Base-by-base conservation (phyloP, 2,329 filamentous ascomycete species). In the Dothideomycetidae sp. region DNA sequence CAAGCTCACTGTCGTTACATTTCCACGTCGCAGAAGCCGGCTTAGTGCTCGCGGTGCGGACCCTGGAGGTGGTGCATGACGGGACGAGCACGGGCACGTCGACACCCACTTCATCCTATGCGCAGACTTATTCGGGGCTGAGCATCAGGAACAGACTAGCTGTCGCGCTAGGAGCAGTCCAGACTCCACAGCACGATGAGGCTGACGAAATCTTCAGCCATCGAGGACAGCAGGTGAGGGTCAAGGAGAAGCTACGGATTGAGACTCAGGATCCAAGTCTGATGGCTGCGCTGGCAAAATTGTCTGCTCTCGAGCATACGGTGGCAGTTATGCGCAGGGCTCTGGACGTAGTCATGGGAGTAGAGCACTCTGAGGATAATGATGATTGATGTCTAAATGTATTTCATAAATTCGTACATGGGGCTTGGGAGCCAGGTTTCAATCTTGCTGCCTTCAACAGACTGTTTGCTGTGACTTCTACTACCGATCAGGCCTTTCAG, bases 221-320 rank as follows among this genome's bases (percentile, higher is more conserved):
- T 58, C 64, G 62, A 10, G 71, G 72, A 3, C 68, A 75, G 39
- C 75, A 90, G 43, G 85, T 94, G 2, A 78, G 75, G 45, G 88
- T 96, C 31, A 75, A 78, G 47, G 88, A 94, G 56, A 94, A 94
- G 62, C 73, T 93, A 3, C 70, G 81, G 29, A 78, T 94, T 2
- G 86, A 93, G 57, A 88, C 75, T 50, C 82, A 85, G 39, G 86
- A 96, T 56, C 88, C 88, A 1, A 86, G 76, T 48, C 55, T 94
- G 46, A 76, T 94, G 55, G 79, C 81, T 23, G 67, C 90, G 21
- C 78, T 82, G 55, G 79, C 84, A 4, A 94, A 94, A 60, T 63
- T 94, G 47, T 74, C 70, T 18, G 84, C 81, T 3, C 60, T 94
- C 40, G 77, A 80, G 44, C 73, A 85, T 49, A 78, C 77, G 43